Base-by-base conservation (phyloP, 2,329 filamentous ascomycete genomes). In the Drechslera avenae region DNA sequence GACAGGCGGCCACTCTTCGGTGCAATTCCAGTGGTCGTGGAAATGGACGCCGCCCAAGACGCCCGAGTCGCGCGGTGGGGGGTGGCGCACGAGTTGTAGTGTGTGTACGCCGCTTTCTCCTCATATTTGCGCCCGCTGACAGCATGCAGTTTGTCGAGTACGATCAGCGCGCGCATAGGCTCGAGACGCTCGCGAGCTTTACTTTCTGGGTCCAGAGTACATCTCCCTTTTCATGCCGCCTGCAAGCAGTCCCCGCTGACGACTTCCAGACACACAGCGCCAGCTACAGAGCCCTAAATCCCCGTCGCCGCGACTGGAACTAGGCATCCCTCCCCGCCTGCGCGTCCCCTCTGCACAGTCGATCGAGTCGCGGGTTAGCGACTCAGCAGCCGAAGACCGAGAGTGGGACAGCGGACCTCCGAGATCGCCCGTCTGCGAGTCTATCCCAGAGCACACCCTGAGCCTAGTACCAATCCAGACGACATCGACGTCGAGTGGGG, bases 61-160 rank as follows among this genome's bases (percentile, higher is more conserved):
- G 12, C 76, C 78, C 13, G 92, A 97, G 69, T 92, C 97, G 70
- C 85, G 85, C 65, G 90, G 89, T 23, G 91, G 91, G 50, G 94
- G 94, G 36, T 99, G 94, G 93, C 89, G 91, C 68, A 97, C 95
- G 69, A 89, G 88, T 64, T 97, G 94, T 80, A 97, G 91, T 72
- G 88, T 91, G 52, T 19, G 79, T 56, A 47, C 28, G 83, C 76
- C 17, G 19, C 12, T 19, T 32, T 13, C 14, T 34, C 33, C 28
- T 21, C n/a, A 7, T 16, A 13, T 6, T 31, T 30, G 39, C 45
- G 37, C 16, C 42, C 34, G 48, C 64, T 72, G 39, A 69, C 55
- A 56, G 13, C n/a, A 45, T 50, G 37, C 62, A 91, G 88, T 97
- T 99, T 75, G 88, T 97, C 63, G 94, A 99, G 75, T 99, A 99